Evolutionary conservation across 1,284 basidiomycete species (phyloP).

Genomic region (Boletus nobilissimus): DNA sequence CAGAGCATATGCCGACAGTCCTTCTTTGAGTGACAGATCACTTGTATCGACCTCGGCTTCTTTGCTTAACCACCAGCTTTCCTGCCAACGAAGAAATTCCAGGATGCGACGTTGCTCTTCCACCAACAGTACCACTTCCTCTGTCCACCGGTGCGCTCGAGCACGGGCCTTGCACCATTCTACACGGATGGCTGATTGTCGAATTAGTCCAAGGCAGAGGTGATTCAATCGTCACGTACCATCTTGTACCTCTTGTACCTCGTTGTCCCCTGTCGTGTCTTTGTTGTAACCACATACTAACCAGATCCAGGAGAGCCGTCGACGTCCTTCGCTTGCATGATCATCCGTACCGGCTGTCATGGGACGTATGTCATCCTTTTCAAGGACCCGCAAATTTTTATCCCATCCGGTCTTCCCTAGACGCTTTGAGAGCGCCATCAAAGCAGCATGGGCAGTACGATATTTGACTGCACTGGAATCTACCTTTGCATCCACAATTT

Average conservation of each 20-base stretch:
- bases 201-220: too few species aligned
- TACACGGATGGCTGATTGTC: too few species aligned
- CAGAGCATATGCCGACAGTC: too few species aligned
- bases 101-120: too few species aligned
- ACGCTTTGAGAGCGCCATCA: background rate
- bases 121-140: too few species aligned
- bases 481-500: background rate
- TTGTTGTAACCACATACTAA: background rate
- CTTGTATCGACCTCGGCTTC: too few species aligned
- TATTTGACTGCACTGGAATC: background rate
- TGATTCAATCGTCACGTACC: background rate
- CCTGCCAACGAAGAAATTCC: too few species aligned
- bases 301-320: conserved; percentile 9
- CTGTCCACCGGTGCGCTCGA: too few species aligned
- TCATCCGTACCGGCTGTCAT: background rate
- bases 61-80: too few species aligned
- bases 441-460: background rate
- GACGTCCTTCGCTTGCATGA: background rate
- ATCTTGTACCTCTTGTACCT: background rate
- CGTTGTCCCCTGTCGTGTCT: background rate
- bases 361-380: background rate
- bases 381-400: background rate
- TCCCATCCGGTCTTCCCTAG: background rate
- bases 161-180: too few species aligned
- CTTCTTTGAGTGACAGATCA: too few species aligned